Conservation (phyloP, 176 grass and related monocot genomes). For the Ananas comosus region DNA sequence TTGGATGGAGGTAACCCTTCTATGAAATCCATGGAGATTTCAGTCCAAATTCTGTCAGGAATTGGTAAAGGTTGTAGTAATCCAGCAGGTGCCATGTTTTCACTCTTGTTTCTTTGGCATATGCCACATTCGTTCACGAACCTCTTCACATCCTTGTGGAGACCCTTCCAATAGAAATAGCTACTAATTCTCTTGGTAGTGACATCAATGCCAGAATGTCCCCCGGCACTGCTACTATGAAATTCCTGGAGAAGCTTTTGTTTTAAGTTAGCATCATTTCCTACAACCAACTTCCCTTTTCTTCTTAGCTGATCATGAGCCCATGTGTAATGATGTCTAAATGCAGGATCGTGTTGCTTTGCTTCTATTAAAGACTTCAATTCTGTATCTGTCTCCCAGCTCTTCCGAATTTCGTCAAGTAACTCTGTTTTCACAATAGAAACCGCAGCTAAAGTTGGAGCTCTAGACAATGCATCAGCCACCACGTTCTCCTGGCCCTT, state of each 20-base stretch:
- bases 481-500: not conserved
- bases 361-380: not conserved
- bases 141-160: not conserved
- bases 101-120: not conserved
- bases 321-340: too few species aligned
- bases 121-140: not conserved
- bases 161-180: not conserved
- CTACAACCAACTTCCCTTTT: not conserved
- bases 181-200: not conserved
- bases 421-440: not conserved
- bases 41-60: not conserved
- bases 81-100: not conserved
- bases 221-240: not conserved
- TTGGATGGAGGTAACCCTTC: not conserved
- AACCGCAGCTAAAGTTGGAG: not conserved
- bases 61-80: not conserved
- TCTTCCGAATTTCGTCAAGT: not conserved
- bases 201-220: not conserved
- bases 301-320: not conserved
- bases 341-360: too few species aligned
- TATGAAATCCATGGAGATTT: slow-evolving; percentile 6
- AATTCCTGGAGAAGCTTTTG: not conserved
- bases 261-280: not conserved
- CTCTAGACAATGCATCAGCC: not conserved
- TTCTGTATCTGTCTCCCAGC: not conserved